Percentiles rank a stretch among this genome's conserved stretches.
Evolutionary conservation across 2,329 filamentous ascomycete species (phyloP).

Genomic region (Xenosphaeropsis pyriputrescens): DNA sequence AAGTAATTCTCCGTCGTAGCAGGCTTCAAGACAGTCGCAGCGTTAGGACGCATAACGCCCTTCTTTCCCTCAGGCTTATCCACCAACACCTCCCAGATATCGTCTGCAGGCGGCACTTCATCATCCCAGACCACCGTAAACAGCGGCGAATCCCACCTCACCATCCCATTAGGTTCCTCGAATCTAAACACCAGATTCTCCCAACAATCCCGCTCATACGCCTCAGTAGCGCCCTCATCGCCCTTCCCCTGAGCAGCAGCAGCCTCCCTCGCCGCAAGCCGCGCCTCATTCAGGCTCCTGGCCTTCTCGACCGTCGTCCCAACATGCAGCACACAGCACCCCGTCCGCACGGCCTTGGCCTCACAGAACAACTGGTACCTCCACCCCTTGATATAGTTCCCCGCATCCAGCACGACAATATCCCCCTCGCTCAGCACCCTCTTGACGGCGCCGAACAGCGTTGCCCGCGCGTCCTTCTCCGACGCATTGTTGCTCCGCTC

Average conservation of each 20-base stretch:
- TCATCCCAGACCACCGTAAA: constrained; percentile 72
- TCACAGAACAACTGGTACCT: constrained; percentile 78
- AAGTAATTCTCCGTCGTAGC: constrained; percentile 55
- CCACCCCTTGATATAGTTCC: constrained; percentile 87
- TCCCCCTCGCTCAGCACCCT: constrained; percentile 56
- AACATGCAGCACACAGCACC: constrained; percentile 59
- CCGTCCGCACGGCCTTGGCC: constrained; percentile 63
- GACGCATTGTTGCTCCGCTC: constrained; percentile 56
- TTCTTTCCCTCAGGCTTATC: constrained; percentile 42
- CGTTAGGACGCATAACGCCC: constrained; percentile 57
- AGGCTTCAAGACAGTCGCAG: constrained; percentile 57
- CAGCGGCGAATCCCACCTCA: constrained; percentile 69
- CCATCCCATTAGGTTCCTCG: constrained; percentile 78
- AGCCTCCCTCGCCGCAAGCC: constrained; percentile 25
- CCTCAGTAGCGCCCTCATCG: constrained; percentile 15
- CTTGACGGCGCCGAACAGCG: constrained; percentile 66
- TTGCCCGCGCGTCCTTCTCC: constrained; percentile 71
- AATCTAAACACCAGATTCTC: constrained; percentile 45
- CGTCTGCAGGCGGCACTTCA: constrained; percentile 47
- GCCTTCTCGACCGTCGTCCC: constrained; percentile 39
- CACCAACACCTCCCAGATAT: constrained; percentile 60
- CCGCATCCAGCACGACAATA: constrained; percentile 64
- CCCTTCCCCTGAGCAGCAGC: constrained; percentile 17
- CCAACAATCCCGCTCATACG: constrained; percentile 15
- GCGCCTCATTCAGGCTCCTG: constrained; percentile 40